A percentile compares a stretch with the other conserved stretches of the same genome.
phyloP scores from a whole-genome alignment of 1,139 yeast genomes.

The Kodamaea ohmeri region DNA sequence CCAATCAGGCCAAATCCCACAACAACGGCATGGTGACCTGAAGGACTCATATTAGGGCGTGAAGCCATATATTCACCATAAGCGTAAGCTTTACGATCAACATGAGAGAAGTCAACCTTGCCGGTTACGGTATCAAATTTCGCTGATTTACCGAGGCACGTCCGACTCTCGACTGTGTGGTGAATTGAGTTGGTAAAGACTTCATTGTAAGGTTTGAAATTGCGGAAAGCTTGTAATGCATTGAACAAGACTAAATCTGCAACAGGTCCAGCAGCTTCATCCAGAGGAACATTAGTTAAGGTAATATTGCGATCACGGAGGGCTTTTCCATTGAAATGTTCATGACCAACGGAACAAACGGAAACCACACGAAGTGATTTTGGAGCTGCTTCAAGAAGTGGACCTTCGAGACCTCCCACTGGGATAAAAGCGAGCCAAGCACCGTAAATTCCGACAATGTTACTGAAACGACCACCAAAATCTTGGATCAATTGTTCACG shows the following conservation, averaged over 20 bases:
- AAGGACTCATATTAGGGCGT: slow-evolving; percentile 45
- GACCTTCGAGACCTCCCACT: slow-evolving; percentile 49
- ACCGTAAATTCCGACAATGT: slow-evolving; percentile 58
- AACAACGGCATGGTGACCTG: slow-evolving; percentile 60
- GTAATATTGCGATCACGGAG: slow-evolving; percentile 44
- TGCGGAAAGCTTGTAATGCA: slow-evolving; percentile 60
- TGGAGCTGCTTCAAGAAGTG: slow-evolving; percentile 53
- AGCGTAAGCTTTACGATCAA: slow-evolving; percentile 28
- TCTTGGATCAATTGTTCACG: slow-evolving; percentile 26
- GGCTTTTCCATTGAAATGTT: slow-evolving; percentile 49
- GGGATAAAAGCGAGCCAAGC: slow-evolving; percentile 58
- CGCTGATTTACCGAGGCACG: slow-evolving; percentile 30
- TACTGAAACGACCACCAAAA: slow-evolving; percentile 31
- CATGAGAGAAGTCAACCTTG: slow-evolving; percentile 21
- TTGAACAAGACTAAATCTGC: slow-evolving; percentile 70
- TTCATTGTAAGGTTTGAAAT: slow-evolving; percentile 50
- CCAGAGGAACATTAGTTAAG: slow-evolving; percentile 65
- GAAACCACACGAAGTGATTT: slow-evolving; percentile 52
- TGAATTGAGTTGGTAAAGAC: slow-evolving; percentile 29
- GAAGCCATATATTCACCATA: slow-evolving; percentile 47
- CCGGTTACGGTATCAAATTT: slow-evolving; percentile 37
- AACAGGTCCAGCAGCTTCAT: slow-evolving; percentile 65
- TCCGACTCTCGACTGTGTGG: slow-evolving; percentile 45
- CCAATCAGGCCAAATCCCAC: slow-evolving; percentile 84
- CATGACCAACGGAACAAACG: slow-evolving; percentile 71